Evolutionary conservation across 78 protist genomes (phyloP), one percentile per base, ranked within the genome.

Genomic region (Ministeria vibrans): DNA sequence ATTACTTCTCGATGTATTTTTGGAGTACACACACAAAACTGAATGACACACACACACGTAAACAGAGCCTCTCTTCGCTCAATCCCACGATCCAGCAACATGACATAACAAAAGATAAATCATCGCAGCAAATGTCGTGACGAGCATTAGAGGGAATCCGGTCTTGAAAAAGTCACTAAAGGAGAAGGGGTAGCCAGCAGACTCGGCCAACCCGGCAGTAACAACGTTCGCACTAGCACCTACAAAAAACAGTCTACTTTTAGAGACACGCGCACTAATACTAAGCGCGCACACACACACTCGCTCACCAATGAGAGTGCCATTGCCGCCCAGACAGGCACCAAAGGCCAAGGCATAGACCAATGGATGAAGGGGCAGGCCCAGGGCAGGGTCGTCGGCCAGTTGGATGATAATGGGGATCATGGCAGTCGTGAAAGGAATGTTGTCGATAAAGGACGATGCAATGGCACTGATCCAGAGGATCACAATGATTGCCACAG

Each of bases 261-360:
- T n/a, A n/a, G n/a, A n/a, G n/a, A n/a, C n/a, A n/a, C n/a, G n/a
- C n/a, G n/a, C n/a, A n/a, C n/a, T n/a, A n/a, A n/a, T n/a, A n/a
- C n/a, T n/a, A n/a, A n/a, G n/a, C n/a, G n/a, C n/a, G n/a, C n/a
- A n/a, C n/a, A n/a, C n/a, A n/a, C n/a, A n/a, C n/a, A n/a, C 55
- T 49, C n/a, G 15, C 55, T 9, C 55, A 41, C 84, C 89, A 51
- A 90, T 79, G 30, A 91, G 68, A 18, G 94, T 83, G 49, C 94
- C 94, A 75, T 86, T 88, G 69, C 92, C 94, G 38, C 94, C 92
- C 13, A 91, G 68, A 59, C 92, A 87, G 25, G 92, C 81, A 39
- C 94, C 94, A 28, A 88, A 69, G 1, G 94, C 83, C 32, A 91
- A 84, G n/a, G 90, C 90, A 80, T 73, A 85, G 39, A 68, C 91